Evolutionary conservation across 2,329 filamentous ascomycete genomes (phyloP).

Genomic region (Penicillium sp.): DNA sequence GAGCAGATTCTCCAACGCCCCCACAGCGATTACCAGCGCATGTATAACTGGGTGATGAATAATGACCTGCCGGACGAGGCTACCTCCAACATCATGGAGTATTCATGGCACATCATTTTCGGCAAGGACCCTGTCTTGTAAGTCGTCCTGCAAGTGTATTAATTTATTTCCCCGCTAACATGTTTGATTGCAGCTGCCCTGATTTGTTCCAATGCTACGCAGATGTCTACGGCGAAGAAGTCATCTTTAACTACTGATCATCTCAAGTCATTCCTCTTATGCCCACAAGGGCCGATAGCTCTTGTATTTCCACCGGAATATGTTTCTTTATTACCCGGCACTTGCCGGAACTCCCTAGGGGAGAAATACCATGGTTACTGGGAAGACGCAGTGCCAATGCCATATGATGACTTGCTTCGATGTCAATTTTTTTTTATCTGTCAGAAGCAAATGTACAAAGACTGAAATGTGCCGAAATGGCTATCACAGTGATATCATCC

Average conservation of each 20-base stretch:
- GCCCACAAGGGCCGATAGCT: neutral
- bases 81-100: constrained; percentile 61
- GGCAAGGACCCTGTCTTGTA: constrained; percentile 39
- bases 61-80: constrained; percentile 55
- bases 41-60: constrained; percentile 58
- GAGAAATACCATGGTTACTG: constrained; percentile 7
- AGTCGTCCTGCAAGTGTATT: constrained; percentile 12
- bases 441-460: constrained; percentile 20
- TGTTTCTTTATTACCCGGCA: neutral
- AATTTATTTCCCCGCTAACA: constrained; percentile 5
- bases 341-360: constrained; percentile 1
- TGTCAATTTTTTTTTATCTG: constrained; percentile 16
- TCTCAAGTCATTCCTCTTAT: neutral
- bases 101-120: constrained; percentile 61
- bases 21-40: constrained; percentile 53
- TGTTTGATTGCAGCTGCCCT: constrained; percentile 20
- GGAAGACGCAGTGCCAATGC: constrained; percentile 16
- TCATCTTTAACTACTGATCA: constrained; percentile 13
- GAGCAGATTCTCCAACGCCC: constrained; percentile 52
- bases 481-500: neutral
- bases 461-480: neutral
- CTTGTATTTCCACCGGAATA: constrained; percentile 1
- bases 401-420: constrained; percentile 26
- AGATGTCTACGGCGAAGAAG: constrained; percentile 28
- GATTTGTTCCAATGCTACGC: constrained; percentile 27